Conservation (phyloP, 1,139 yeast genomes). For the Hanseniaspora gamundiae region DNA sequence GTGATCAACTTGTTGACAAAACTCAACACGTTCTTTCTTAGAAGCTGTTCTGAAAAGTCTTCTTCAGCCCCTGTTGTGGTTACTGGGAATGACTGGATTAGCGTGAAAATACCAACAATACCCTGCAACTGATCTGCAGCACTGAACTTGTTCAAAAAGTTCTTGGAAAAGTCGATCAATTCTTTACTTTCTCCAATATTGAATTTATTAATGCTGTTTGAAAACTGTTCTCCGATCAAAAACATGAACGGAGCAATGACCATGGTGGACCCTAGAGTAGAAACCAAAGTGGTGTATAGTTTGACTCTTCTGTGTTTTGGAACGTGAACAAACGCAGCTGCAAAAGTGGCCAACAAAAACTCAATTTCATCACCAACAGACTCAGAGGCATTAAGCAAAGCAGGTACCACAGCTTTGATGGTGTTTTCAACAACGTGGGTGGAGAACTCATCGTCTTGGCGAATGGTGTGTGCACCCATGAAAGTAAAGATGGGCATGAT, state of each 20-base stretch:
- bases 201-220: constrained; percentile 39
- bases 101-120: constrained; percentile 38
- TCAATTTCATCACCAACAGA: constrained; percentile 57
- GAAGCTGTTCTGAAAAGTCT: too few relatives aligned
- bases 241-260: constrained; percentile 66
- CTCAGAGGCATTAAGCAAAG: constrained; percentile 50
- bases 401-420: constrained; percentile 81
- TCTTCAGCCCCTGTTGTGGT: constrained; percentile 22
- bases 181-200: constrained; percentile 55
- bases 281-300: constrained; percentile 65
- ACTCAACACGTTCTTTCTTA: constrained; percentile 34
- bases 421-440: constrained; percentile 90
- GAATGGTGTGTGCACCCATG: constrained; percentile 95
- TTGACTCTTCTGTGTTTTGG: constrained; percentile 93
- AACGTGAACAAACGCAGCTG: constrained; percentile 86
- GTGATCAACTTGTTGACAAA: constrained; percentile 38
- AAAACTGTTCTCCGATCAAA: constrained; percentile 69
- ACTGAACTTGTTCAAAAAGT: constrained; percentile 55
- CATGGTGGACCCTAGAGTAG: constrained; percentile 57
- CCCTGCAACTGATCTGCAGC: constrained; percentile 61
- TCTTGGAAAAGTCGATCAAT: constrained; percentile 56
- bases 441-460: constrained; percentile 94
- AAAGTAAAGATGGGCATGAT: constrained; percentile 98
- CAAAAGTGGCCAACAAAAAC: constrained; percentile 75
- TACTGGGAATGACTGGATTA: constrained; percentile 40